Evolutionary conservation across 768 basidiomycete species (phyloP).

Genomic region (Phaeotremella skinneri): DNA sequence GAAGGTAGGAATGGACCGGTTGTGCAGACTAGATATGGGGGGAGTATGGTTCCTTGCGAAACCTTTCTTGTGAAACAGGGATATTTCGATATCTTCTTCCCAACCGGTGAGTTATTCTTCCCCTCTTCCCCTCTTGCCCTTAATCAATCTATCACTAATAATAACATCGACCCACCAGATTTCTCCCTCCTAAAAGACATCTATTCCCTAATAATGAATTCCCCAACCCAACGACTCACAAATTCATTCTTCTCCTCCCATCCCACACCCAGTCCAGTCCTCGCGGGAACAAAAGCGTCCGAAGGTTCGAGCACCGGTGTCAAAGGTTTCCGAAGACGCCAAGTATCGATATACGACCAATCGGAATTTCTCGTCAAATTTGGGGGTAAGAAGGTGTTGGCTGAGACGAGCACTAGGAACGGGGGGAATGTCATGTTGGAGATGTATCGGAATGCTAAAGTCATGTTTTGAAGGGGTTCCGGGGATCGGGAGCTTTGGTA

Average conservation of each 20-base stretch:
- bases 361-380: constrained; percentile 84
- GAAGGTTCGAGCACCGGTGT: constrained; percentile 69
- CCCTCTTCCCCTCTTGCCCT: background rate
- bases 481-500: background rate
- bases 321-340: constrained; percentile 71
- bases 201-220: constrained; percentile 73
- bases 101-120: constrained; percentile 58
- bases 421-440: constrained; percentile 86
- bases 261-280: constrained; percentile 39
- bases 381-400: constrained; percentile 59
- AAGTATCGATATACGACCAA: constrained; percentile 80
- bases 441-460: constrained; percentile 90
- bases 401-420: constrained; percentile 66
- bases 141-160: background rate
- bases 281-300: too few relatives aligned
- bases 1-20: constrained; percentile 79
- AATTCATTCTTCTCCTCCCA: constrained; percentile 30
- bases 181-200: constrained; percentile 81
- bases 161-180: constrained; percentile 48
- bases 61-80: constrained; percentile 91
- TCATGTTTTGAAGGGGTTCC: constrained; percentile 63
- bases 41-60: constrained; percentile 79
- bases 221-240: constrained; percentile 23
- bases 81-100: constrained; percentile 98
- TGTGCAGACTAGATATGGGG: constrained; percentile 86